These are phyloP conservation scores for Aphanomyces euteiches DNA, from an alignment of 352 stramenopile genomes.

Conservation along the genomic window DNA sequence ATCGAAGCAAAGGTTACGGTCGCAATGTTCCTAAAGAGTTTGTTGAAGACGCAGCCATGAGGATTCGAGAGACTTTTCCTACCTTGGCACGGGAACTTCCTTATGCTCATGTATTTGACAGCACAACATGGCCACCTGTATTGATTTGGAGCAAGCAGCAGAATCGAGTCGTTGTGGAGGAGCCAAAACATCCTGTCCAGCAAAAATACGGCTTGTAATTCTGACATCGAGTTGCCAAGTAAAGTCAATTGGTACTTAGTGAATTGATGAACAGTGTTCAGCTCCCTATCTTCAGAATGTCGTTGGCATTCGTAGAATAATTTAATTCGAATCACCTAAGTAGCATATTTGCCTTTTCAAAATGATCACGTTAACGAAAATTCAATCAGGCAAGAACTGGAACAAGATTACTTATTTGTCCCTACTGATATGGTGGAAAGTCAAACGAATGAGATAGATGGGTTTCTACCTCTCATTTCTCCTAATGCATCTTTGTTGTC, in stretches of 20 bases:
- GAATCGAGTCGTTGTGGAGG: slow-evolving; percentile 41
- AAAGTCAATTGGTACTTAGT: no score
- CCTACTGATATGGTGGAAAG: neutral
- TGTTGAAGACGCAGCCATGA: slow-evolving; percentile 57
- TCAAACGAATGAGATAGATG: neutral
- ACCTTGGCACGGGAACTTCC: slow-evolving; percentile 53
- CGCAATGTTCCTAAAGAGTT: slow-evolving; percentile 59
- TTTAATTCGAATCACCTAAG: no score
- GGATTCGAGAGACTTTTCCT: slow-evolving; percentile 67
- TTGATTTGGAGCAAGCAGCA: slow-evolving; percentile 77
- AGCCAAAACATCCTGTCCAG: slow-evolving; percentile 55
- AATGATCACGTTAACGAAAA: no score
- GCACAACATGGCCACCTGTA: slow-evolving; percentile 48
- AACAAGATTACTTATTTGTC: no score
- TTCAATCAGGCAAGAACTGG: no score
- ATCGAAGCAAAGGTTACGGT: slow-evolving; percentile 57
- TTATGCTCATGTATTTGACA: slow-evolving; percentile 74
- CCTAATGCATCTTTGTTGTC: neutral
- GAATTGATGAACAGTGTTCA: no score
- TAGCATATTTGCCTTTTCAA: no score
- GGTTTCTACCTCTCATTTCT: neutral
- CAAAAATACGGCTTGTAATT: slow-evolving; percentile 57
- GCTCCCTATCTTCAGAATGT: no score
- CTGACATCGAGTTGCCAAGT: no score
- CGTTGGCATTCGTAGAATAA: no score